Evolutionary conservation across 208 protist species (phyloP).

Genomic region (Acanthamoeba rhysodes): DNA sequence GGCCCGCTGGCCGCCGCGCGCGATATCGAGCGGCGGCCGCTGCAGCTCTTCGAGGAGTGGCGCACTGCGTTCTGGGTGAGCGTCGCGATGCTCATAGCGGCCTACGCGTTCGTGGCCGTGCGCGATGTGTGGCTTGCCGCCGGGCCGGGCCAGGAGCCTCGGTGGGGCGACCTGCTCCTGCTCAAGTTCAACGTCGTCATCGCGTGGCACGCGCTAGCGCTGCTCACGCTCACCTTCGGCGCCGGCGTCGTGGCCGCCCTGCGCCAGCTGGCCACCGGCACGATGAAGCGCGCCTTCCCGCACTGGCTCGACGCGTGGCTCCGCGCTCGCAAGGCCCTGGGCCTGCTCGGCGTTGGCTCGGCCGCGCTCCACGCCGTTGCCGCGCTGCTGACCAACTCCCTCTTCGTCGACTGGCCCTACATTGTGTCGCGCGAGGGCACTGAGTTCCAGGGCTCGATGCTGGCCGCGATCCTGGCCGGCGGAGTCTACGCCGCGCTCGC

Average conservation of each 20-base stretch:
- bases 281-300: conserved; percentile 29
- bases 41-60: conserved; percentile 65
- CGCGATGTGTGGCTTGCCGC: conserved; percentile 32
- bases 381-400: neutral
- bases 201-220: conserved; percentile 48
- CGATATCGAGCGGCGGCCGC: conserved; percentile 45
- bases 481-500: conserved; percentile 1
- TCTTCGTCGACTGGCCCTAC: conserved; percentile 58
- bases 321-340: conserved; percentile 64
- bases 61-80: conserved; percentile 4
- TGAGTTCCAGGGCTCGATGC: conserved; percentile 60
- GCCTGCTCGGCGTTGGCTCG: conserved; percentile 41
- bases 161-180: conserved; percentile 40
- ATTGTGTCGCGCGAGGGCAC: conserved; percentile 34
- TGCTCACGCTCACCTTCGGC: conserved; percentile 51
- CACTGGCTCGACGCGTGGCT: conserved; percentile 66
- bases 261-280: conserved; percentile 57
- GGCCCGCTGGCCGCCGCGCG: conserved; percentile 34
- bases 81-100: neutral
- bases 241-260: conserved; percentile 45
- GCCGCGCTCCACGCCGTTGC: conserved; percentile 18
- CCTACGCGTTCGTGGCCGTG: conserved; percentile 55
- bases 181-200: conserved; percentile 75
- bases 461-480: conserved; percentile 29
- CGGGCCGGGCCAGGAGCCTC: neutral